A percentile compares a stretch with the other conserved stretches of the same genome.
Conservation (phyloP, 2,329 filamentous ascomycete genomes). For the Arthrobotrys musiformis region DNA sequence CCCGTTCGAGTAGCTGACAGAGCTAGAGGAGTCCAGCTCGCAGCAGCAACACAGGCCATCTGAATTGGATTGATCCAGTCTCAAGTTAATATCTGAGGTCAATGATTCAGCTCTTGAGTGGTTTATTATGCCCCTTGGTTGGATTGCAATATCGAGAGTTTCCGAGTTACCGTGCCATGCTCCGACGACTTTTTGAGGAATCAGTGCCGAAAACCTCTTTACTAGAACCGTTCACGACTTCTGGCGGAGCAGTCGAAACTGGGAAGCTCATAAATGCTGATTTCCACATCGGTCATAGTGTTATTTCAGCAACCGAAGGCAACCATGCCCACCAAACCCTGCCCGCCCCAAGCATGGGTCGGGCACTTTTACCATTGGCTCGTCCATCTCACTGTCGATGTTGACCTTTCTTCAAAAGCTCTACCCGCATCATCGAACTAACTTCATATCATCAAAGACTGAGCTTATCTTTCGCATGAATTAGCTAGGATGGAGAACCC, state of each 20-base stretch:
- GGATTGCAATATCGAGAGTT: background rate
- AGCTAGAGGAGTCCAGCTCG: background rate
- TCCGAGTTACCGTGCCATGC: slow-evolving; percentile 5
- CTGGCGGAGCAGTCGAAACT: slow-evolving; percentile 15
- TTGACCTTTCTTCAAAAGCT: background rate
- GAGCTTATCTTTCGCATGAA: slow-evolving; percentile 27
- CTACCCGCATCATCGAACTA: slow-evolving; percentile 4
- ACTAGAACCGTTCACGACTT: background rate
- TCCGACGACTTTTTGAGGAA: slow-evolving; percentile 5
- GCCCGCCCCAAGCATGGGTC: slow-evolving; percentile 28
- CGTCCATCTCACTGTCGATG: background rate
- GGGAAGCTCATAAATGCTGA: slow-evolving; percentile 33
- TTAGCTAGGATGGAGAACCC: slow-evolving; percentile 15
- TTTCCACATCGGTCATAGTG: slow-evolving; percentile 29
- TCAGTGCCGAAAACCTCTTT: background rate
- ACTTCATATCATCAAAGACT: background rate
- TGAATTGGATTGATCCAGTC: too few species aligned
- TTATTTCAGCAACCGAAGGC: slow-evolving; percentile 52
- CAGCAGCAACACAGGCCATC: background rate
- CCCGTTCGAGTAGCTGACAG: background rate
- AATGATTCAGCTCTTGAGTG: background rate
- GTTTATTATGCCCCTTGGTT: background rate
- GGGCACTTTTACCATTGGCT: slow-evolving; percentile 50
- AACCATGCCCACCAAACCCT: slow-evolving; percentile 34
- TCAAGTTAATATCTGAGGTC: background rate